Base-by-base conservation (phyloP, 768 basidiomycete genomes). In the Psilocybe sp. region DNA sequence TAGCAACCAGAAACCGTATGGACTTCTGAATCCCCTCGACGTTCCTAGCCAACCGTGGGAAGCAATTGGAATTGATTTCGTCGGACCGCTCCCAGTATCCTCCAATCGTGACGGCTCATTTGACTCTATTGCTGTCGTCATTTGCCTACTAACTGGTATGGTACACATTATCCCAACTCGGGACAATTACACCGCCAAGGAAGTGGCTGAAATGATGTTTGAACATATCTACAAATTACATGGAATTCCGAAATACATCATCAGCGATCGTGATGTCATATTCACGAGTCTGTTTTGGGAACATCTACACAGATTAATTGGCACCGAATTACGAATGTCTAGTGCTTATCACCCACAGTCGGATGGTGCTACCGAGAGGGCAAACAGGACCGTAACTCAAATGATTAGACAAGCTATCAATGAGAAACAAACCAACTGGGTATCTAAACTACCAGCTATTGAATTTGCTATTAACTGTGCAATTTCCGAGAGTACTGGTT, bases 271-370 rank as follows among this genome's bases (percentile, higher is more conserved):
- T 7, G 53, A 50, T 15, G n/a, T 20, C 3, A 14, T 54, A 12
- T 54, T 54, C 28, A 51, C 44, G 3, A 46, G 43, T 33, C 14
- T n/a, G n/a, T 54, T 54, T 23, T 49, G 46, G 46, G 13, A 41
- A 14, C 20, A 48, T 11, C 16, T 54, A 6, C 49, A 46, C 38
- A 20, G 42, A 38, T 18, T 50, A 37, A 46, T 50, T 35, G 49
- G 44, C 10, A 47, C 37, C 12, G 36, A 42, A 15, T 16, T 54
- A 5, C 12, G 34, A 7, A 49, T 50, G 44, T 54, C 53, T 5
- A 50, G 39, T 41, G 54, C 51, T 12, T 56, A 45, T 35, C 54
- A 56, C 39, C 54, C 54, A 2, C 41, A 52, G 37, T 41, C 51
- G 1, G 53, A 54, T 43, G 49, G 53, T 18, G 41, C 52, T 4